Base-by-base conservation (phyloP, 495 filamentous ascomycete genomes). In the Podospora bellae-mahoneyi region DNA sequence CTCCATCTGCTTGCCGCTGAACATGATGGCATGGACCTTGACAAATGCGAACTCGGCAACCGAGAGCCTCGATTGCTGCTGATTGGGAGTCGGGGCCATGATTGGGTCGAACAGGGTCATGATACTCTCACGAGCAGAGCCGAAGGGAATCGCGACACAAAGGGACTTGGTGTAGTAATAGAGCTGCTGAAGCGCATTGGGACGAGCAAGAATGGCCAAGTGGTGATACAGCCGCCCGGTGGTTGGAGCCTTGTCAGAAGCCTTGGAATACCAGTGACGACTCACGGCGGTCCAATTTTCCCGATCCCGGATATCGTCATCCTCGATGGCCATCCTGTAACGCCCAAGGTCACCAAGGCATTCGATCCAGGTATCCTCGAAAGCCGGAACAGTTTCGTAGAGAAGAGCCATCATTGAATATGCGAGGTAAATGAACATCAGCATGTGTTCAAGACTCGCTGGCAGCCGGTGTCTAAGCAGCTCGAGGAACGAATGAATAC, bases 361-460 rank as follows among this genome's bases (percentile, higher is more conserved):
- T 70, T 97, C 93, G 27, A 96, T 91, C 93, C 94, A 97, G 0
- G 90, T 96, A 60, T 93, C 91, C 68, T 90, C 85, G 72, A 94
- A 96, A 0, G 84, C 78, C 3, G 89, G 84, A 0, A 93, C 89
- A 0, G 89, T 93, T 73, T 94, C 92, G 65, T 90, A 84, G 0
- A 95, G 79, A 4, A 95, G 76, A 0, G 90, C 88, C 84, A 94
- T 89, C 86, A 92, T 91, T 19, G 89, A 88, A 71, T 94, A 94
- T 0, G 92, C 90, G 27, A 92, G 75, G 67, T 92, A 91, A 54
- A 96, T 91, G 71, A 92, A 96, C 0, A 88, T 84, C 0, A 94
- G 80, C 91, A 94, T 94, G 69, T 91, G 87, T 57, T 95, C 92
- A 19, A 90, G 74, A 32, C 88, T 90, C 2, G 79, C 83, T 0